Evolutionary conservation across 2,329 filamentous ascomycete species (phyloP).

Genomic region (Cryphonectria nitschkei): DNA sequence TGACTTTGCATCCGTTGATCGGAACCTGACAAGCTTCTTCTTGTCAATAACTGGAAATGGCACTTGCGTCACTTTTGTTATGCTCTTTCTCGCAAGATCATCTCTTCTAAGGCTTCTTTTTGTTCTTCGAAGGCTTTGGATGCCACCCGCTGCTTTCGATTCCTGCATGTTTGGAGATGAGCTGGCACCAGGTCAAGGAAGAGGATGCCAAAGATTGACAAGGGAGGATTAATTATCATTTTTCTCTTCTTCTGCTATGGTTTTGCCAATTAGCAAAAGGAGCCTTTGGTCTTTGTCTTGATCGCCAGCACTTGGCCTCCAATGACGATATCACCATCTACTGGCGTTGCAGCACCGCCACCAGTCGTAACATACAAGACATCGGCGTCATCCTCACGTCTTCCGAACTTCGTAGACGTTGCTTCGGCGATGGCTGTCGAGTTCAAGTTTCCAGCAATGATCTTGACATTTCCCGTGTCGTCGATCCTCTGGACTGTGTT

Average conservation of each 20-base stretch:
- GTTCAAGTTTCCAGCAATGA: constrained; percentile 32
- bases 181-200: background rate
- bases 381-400: constrained; percentile 20
- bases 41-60: background rate
- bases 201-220: background rate
- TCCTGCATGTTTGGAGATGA: background rate
- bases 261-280: background rate
- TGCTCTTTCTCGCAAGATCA: background rate
- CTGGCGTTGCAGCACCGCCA: constrained; percentile 23
- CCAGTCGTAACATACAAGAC: constrained; percentile 28
- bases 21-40: background rate
- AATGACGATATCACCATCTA: constrained; percentile 25
- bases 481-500: constrained; percentile 30
- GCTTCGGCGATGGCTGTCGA: constrained; percentile 29
- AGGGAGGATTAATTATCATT: background rate
- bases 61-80: background rate
- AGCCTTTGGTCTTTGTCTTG: constrained; percentile 10
- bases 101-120: too few species aligned
- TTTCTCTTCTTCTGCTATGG: background rate
- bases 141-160: background rate
- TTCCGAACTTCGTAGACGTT: constrained; percentile 27
- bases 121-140: background rate
- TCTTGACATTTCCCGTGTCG: constrained; percentile 21
- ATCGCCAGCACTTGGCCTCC: constrained; percentile 28
- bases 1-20: background rate